Base-by-base conservation (phyloP, 495 filamentous ascomycete species). In the Podospora bellae-mahoneyi region DNA sequence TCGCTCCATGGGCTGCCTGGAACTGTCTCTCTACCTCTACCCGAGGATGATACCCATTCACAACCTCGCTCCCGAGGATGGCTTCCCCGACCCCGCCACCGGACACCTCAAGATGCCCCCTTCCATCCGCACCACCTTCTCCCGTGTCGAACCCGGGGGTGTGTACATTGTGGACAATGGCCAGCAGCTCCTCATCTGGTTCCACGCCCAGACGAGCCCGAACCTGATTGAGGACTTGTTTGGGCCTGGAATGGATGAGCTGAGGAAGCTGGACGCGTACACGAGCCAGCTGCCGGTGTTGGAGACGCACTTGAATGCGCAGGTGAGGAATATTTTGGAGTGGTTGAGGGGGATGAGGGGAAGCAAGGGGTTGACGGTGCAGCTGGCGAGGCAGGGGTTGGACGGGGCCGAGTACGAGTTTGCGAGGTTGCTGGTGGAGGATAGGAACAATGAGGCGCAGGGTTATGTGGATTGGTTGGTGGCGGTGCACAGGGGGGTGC, bases 391-490 rank as follows among this genome's bases (percentile, higher is more conserved):
- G 28, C 95, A 99, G 79, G 93, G 94, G 0, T 82, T 98, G 2
- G 95, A 99, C 73, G 95, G 95, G 0, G 92, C 93, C 1, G 95
- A 99, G 79, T 97, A 91, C 70, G 95, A 99, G 79, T 99, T 97
- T 80, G 95, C 96, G 55, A 82, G 93, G 56, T 80, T 93, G 76
- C 79, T 99, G 71, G 87, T 96, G 62, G 95, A 99, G 80, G 95
- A 99, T 76, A 86, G 95, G 70, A 98, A 98, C 78, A 97, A 96
- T 70, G 95, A 99, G 79, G 95, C 95, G 39, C 92, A 94, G 78
- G 94, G 90, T 72, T 98, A 99, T 80, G 95, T 98, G 19, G 95
- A 99, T 80, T 99, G 95, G 95, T 79, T 99, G 78, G 95, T 99
- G 64, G 92, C 97, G 79, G 82, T 97, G 62, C 95, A 99, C 76